Evolutionary conservation across 345 rosid species (phyloP).

Genomic region (Passiflora organensis): DNA sequence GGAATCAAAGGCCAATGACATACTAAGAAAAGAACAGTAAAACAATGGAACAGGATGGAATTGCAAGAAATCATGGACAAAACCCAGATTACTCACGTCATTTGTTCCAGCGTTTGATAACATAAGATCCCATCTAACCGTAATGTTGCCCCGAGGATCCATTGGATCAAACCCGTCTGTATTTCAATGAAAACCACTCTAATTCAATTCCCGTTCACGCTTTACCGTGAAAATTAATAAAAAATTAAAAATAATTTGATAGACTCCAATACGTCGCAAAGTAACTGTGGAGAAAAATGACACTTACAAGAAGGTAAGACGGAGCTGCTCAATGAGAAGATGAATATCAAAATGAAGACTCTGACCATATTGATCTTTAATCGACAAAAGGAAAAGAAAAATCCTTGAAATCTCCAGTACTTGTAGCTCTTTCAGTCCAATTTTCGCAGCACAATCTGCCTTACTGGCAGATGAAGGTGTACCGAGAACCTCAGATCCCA

Average conservation of each 20-base stretch:
- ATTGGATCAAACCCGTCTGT: conserved; percentile 83
- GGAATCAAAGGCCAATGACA: neutral
- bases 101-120: conserved; percentile 24
- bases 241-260: neutral
- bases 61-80: neutral
- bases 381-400: conserved; percentile 2
- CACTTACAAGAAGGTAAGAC: conserved; percentile 41
- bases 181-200: conserved; percentile 8
- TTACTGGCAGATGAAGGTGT: too few species aligned
- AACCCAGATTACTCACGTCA: conserved; percentile 37
- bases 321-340: conserved; percentile 16
- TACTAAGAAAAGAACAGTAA: neutral
- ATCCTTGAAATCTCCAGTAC: too few species aligned
- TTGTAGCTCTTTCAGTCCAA: too few species aligned
- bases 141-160: conserved; percentile 71
- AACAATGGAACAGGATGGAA: neutral
- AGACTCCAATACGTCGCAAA: too few species aligned
- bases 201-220: neutral
- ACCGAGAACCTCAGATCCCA: too few species aligned
- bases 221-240: neutral
- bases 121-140: conserved; percentile 80
- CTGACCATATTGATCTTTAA: conserved; percentile 16
- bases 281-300: neutral
- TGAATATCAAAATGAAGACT: conserved; percentile 18
- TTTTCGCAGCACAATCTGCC: too few species aligned